phyloP scores from a whole-genome alignment of 2,329 filamentous ascomycete genomes.

The Ophiocordyceps australis region DNA sequence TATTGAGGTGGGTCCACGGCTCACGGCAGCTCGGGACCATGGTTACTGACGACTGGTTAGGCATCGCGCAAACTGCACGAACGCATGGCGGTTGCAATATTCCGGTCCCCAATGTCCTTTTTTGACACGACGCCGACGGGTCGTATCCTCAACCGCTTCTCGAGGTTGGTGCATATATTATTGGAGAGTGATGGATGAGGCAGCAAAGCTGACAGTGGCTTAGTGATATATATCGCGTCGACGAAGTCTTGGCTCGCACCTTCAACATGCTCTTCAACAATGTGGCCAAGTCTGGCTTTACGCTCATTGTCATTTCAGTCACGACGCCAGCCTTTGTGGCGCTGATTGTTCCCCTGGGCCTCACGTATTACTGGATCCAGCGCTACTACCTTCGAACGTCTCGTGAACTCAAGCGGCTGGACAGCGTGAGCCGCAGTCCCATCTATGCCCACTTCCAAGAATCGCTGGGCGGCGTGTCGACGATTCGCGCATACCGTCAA shows the following conservation, averaged over 20 bases:
- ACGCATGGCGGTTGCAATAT: constrained; percentile 92
- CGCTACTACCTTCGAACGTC: constrained; percentile 94
- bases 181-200: neutral
- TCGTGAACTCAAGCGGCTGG: constrained; percentile 85
- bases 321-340: constrained; percentile 65
- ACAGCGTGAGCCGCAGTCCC: constrained; percentile 87
- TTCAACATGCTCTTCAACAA: constrained; percentile 95
- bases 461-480: constrained; percentile 81
- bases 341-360: constrained; percentile 63
- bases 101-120: constrained; percentile 95
- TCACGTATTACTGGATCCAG: constrained; percentile 83
- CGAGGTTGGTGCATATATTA: constrained; percentile 40
- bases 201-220: constrained; percentile 8
- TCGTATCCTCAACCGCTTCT: constrained; percentile 93
- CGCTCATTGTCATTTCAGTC: constrained; percentile 66
- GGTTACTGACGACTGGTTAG: constrained; percentile 18
- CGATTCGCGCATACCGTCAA: constrained; percentile 88
- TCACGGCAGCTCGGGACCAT: no score
- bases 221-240: constrained; percentile 63
- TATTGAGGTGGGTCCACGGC: constrained; percentile 69
- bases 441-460: constrained; percentile 99
- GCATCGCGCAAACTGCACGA: constrained; percentile 94
- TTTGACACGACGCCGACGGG: constrained; percentile 95
- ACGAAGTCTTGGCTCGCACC: constrained; percentile 85
- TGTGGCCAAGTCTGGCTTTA: constrained; percentile 59